A percentile compares a stretch with the other conserved stretches of the same genome.
Evolutionary conservation across 306 rosid species (phyloP).

Genomic region (Pterocarpus macrocarpus): DNA sequence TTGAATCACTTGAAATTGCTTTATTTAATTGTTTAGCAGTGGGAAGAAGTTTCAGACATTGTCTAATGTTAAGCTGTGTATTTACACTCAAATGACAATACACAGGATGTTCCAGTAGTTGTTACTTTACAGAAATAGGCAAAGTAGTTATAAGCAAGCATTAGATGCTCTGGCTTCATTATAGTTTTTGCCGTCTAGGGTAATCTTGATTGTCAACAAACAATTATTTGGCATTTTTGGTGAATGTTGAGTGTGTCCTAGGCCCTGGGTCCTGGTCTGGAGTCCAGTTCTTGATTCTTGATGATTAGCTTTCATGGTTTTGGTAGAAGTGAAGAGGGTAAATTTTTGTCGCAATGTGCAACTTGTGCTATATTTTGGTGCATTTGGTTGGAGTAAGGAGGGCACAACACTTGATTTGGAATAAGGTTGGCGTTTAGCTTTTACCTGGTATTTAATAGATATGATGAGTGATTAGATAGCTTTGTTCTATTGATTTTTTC

Average conservation of each 20-base stretch:
- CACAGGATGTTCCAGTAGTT: background rate
- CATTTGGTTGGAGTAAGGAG: background rate
- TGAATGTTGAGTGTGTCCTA: background rate
- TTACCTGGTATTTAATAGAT: too few species aligned
- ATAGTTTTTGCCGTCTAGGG: background rate
- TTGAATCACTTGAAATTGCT: background rate
- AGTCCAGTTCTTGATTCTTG: background rate
- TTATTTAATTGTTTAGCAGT: background rate
- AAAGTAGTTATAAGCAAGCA: background rate
- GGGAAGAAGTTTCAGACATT: background rate
- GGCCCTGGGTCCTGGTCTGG: background rate
- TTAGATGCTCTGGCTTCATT: background rate
- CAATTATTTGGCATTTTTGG: background rate
- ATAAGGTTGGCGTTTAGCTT: too few species aligned
- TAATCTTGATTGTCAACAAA: background rate
- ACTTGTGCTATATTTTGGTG: background rate
- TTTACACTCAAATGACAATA: background rate
- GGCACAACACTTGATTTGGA: background rate
- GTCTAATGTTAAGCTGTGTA: background rate
- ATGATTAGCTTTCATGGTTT: background rate
- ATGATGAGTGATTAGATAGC: too few species aligned
- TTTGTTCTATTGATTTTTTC: too few species aligned
- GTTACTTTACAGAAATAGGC: background rate
- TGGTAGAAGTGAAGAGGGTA: background rate
- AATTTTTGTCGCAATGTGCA: background rate